Percentiles rank a stretch among this genome's conserved stretches.
phyloP scores from a whole-genome alignment of 441 rosid genomes.

The Viola pubescens region DNA sequence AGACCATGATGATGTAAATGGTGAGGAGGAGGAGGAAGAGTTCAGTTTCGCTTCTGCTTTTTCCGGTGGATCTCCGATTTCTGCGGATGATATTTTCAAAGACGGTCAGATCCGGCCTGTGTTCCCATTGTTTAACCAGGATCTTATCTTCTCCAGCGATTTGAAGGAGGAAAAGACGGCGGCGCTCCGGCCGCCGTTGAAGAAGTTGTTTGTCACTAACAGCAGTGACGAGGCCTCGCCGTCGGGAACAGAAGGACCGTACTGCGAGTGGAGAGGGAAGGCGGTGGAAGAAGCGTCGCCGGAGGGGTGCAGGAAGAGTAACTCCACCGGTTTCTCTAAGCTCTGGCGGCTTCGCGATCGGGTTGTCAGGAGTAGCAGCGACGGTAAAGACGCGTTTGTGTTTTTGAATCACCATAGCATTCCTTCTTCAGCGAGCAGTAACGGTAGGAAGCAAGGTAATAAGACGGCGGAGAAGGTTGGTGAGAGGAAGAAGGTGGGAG shows the following conservation, averaged over 20 bases:
- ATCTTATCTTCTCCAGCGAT: constrained; percentile 27
- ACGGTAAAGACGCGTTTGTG: constrained; percentile 71
- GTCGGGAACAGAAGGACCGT: constrained; percentile 38
- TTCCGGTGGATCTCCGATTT: constrained; percentile 45
- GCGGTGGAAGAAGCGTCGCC: constrained; percentile 34
- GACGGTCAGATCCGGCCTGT: constrained; percentile 73
- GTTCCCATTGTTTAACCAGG: constrained; percentile 57
- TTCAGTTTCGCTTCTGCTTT: constrained; percentile 50
- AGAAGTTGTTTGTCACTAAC: constrained; percentile 32
- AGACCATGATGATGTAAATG: background rate
- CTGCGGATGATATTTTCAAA: constrained; percentile 62
- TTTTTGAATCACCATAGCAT: constrained; percentile 25
- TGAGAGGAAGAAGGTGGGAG: constrained; percentile 2
- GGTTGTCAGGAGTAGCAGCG: constrained; percentile 53
- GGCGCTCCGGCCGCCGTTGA: constrained; percentile 33
- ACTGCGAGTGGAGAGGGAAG: constrained; percentile 53
- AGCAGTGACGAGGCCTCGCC: constrained; percentile 9
- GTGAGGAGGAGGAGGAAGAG: background rate
- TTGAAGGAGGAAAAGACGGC: background rate
- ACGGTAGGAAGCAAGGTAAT: constrained; percentile 9
- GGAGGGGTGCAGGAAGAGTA: constrained; percentile 62
- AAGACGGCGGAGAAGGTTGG: constrained; percentile 6
- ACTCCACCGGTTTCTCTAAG: constrained; percentile 80
- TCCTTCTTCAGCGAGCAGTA: constrained; percentile 3
- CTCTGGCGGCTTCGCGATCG: constrained; percentile 65